Evolutionary conservation across 1,139 yeast genomes (phyloP), one percentile per base, ranked within the genome.

Genomic region (Yamadazyma oceani): DNA sequence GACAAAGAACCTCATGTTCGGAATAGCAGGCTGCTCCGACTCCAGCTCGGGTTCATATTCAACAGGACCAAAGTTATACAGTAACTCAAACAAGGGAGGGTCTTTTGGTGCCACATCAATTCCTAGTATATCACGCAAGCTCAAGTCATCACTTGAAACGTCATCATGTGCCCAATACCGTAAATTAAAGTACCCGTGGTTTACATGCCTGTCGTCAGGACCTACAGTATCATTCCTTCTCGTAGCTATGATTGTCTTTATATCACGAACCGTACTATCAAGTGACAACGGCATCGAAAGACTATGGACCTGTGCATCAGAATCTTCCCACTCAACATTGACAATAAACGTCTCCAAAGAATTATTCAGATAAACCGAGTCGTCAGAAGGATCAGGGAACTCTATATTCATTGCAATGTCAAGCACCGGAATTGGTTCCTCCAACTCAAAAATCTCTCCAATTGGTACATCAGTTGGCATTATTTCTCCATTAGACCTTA

Each of bases 61-160:
- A 10, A 9, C 27, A n/a, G 32, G 12, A 24, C 26, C 31, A 7
- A 40, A 15, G 17, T 43, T 38, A 32, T 44, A 48, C 43, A 40
- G 44, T 4, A 47, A 27, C 26, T 44, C 48, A 32, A 63, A 50
- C 9, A 40, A 29, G 1, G 60, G 53, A 2, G 58, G 51, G 3
- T 29, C 26, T 15, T 50, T 40, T 2, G 72, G 73, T 1, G 57
- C 40, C 2, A 65, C 67, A 41, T 66, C 72, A 11, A 66, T 43
- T 14, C 41, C 38, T 10, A 66, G 36, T 0, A 58, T 42, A 10
- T 55, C 54, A 4, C 49, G 35, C 7, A 62, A 36, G 0, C 39
- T 42, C 17, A 33, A 12, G 3, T 41, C 34, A 17, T 56, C 50
- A 32, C 54, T 51, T 4, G 31, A 21, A 2, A 34, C 21, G 11